A percentile compares a stretch with the other conserved stretches of the same genome.
Evolutionary conservation across 2,329 filamentous ascomycete genomes (phyloP).

Genomic region (Colletotrichum liriopes): DNA sequence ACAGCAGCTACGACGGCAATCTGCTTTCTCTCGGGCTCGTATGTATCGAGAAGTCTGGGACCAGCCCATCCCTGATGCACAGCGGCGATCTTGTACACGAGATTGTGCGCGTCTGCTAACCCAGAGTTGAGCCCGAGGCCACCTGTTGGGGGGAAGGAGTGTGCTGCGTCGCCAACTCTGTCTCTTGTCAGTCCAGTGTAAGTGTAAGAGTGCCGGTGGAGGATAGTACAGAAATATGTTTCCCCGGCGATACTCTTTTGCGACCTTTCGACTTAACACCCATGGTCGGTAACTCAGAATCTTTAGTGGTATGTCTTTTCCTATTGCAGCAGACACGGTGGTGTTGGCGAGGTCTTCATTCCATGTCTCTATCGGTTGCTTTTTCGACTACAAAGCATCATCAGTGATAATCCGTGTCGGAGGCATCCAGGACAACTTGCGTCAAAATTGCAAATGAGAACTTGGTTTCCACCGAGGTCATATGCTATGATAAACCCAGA

Average conservation of each 20-base stretch:
- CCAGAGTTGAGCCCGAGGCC: constrained; percentile 53
- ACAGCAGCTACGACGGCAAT: constrained; percentile 57
- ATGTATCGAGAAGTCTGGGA: constrained; percentile 53
- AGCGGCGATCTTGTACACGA: constrained; percentile 55
- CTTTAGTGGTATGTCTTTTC: constrained; percentile 53
- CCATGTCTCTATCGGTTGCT: constrained; percentile 55
- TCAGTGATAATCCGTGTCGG: neutral
- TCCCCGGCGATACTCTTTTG: constrained; percentile 53
- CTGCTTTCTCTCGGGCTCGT: constrained; percentile 55
- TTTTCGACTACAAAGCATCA: constrained; percentile 47
- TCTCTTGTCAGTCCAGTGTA: neutral
- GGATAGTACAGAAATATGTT: constrained; percentile 56
- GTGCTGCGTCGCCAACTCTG: constrained; percentile 52
- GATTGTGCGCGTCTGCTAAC: constrained; percentile 51
- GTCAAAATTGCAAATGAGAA: constrained; percentile 62
- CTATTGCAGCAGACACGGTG: constrained; percentile 52
- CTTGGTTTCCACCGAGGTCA: constrained; percentile 57
- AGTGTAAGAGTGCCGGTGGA: neutral
- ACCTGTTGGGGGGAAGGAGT: constrained; percentile 53
- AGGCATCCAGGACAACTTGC: constrained; percentile 43
- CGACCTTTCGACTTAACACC: constrained; percentile 59
- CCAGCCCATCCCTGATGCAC: constrained; percentile 52
- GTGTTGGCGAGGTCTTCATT: constrained; percentile 52
- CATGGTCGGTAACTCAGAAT: constrained; percentile 58
- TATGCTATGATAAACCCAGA: constrained; percentile 63